phyloP scores from a whole-genome alignment of 768 basidiomycete genomes.

The Candolleomyces eurysporus region DNA sequence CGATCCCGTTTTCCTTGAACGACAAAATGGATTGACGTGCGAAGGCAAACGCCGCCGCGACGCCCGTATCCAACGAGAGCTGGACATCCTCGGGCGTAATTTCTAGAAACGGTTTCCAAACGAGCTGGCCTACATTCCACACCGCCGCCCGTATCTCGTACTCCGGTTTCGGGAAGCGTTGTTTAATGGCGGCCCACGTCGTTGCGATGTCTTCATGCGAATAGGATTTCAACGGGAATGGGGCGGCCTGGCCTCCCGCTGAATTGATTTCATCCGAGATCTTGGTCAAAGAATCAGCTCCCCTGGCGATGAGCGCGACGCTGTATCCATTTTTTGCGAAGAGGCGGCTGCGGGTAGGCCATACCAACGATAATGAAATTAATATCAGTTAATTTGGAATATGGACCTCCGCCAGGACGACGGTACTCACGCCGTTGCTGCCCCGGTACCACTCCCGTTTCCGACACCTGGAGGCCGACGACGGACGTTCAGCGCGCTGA shows the following conservation, averaged over 20 bases:
- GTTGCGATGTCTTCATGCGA: constrained; percentile 48
- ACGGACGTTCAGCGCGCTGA: neutral
- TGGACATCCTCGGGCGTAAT: constrained; percentile 58
- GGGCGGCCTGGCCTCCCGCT: constrained; percentile 59
- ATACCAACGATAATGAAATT: neutral
- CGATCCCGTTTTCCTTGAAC: constrained; percentile 56
- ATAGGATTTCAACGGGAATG: constrained; percentile 55
- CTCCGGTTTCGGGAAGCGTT: constrained; percentile 44
- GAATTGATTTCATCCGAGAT: constrained; percentile 55
- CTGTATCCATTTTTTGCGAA: constrained; percentile 65
- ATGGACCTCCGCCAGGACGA: neutral
- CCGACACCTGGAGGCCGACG: constrained; percentile 35
- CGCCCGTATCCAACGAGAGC: constrained; percentile 46
- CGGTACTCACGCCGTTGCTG: constrained; percentile 50
- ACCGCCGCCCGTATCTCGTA: constrained; percentile 58
- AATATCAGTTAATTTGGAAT: neutral
- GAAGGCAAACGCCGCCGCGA: constrained; percentile 63
- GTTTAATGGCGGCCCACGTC: constrained; percentile 46
- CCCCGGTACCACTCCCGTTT: constrained; percentile 53
- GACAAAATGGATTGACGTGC: constrained; percentile 56
- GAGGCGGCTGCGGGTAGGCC: constrained; percentile 39
- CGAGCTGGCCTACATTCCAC: constrained; percentile 57
- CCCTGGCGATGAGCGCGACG: constrained; percentile 64
- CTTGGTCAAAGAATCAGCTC: constrained; percentile 46
- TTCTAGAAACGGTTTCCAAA: constrained; percentile 69